Percentiles rank a stretch among this genome's conserved stretches.
Conservation (phyloP, 2,329 filamentous ascomycete genomes). For the Penicillium rolfsii region DNA sequence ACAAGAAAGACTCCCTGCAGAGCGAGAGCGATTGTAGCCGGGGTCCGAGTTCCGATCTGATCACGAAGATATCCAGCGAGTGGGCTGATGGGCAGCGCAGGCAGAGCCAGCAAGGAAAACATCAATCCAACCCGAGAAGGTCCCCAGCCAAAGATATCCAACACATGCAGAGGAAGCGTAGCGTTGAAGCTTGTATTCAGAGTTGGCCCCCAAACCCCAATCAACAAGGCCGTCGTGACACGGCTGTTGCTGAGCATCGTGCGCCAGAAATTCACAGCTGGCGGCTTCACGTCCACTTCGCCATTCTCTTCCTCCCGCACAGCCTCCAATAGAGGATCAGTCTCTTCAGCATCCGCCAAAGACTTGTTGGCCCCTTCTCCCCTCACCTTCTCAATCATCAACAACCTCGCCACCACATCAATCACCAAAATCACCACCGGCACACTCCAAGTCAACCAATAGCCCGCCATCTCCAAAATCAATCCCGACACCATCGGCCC, state of each 20-base stretch:
- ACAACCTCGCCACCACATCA: slow-evolving; percentile 28
- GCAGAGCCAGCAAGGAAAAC: slow-evolving; percentile 62
- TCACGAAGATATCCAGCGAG: slow-evolving; percentile 55
- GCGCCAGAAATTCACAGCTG: slow-evolving; percentile 33
- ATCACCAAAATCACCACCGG: slow-evolving; percentile 33
- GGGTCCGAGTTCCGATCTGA: slow-evolving; percentile 25
- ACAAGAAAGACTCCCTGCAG: slow-evolving; percentile 2
- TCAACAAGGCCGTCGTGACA: slow-evolving; percentile 33
- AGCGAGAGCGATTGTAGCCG: slow-evolving; percentile 1
- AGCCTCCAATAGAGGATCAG: background rate
- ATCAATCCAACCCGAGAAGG: slow-evolving; percentile 59
- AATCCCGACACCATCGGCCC: slow-evolving; percentile 37
- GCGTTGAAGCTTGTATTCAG: slow-evolving; percentile 57
- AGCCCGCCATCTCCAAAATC: slow-evolving; percentile 35
- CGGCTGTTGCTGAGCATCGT: slow-evolving; percentile 49
- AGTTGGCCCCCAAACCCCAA: slow-evolving; percentile 36
- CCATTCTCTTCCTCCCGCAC: background rate
- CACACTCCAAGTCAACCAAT: slow-evolving; percentile 37
- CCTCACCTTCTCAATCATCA: slow-evolving; percentile 5
- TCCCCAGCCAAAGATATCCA: slow-evolving; percentile 57
- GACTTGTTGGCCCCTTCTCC: background rate
- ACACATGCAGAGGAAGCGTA: slow-evolving; percentile 59
- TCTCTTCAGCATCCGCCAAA: background rate
- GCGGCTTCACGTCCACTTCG: background rate
- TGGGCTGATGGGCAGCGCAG: slow-evolving; percentile 53